Percentiles rank a stretch among this genome's conserved stretches.
Conservation (phyloP, 73 alveolate genomes). For the Tetrahymena borealis region DNA sequence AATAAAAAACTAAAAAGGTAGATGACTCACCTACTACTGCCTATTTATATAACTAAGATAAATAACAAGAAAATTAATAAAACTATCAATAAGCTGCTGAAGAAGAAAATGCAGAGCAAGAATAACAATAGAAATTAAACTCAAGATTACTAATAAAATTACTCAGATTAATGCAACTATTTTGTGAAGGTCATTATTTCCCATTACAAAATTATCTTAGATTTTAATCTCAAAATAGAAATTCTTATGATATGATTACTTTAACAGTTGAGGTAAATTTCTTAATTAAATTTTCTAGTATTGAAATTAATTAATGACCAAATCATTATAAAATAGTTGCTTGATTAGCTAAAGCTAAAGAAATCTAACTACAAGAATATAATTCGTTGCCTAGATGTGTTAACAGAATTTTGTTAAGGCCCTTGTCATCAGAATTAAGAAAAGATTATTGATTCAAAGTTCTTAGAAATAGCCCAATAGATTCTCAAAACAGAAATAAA, state of each 20-base stretch:
- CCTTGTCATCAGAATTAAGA: constrained; percentile 92
- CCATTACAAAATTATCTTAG: constrained; percentile 80
- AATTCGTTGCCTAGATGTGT: constrained; percentile 76
- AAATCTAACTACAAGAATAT: constrained; percentile 68
- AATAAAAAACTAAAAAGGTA: neutral
- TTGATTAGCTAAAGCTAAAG: constrained; percentile 58
- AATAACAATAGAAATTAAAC: neutral
- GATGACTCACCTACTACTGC: neutral
- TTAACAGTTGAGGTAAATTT: neutral
- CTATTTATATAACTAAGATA: neutral
- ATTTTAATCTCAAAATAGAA: constrained; percentile 75
- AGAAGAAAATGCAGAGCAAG: neutral
- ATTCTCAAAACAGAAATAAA: neutral
- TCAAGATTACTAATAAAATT: constrained; percentile 1
- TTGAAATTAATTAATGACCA: neutral
- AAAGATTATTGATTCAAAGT: constrained; percentile 78
- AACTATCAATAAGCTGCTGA: neutral
- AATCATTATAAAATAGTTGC: constrained; percentile 53
- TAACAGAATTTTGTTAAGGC: constrained; percentile 93
- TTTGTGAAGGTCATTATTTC: constrained; percentile 87
- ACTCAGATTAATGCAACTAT: constrained; percentile 76
- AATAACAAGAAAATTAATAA: neutral
- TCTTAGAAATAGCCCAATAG: constrained; percentile 62
- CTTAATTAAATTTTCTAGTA: neutral
- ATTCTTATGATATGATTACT: constrained; percentile 63